Conservation (phyloP, 352 stramenopile species). For the Phytophthora parvispora region DNA sequence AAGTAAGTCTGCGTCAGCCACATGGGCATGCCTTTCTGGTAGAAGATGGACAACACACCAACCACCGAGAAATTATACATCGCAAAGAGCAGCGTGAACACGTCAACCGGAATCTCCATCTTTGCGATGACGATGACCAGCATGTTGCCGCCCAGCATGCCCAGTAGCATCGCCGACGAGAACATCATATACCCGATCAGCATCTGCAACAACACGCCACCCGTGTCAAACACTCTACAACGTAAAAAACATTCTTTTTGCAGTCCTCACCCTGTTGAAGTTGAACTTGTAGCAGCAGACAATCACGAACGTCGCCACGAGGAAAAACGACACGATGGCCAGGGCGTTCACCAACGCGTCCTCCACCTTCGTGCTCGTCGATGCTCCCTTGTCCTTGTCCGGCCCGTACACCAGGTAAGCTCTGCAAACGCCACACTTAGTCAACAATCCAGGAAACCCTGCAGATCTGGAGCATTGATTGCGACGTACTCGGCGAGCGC, state of each 20-base stretch:
- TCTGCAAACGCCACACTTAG: slow-evolving; percentile 35
- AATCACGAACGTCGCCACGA: slow-evolving; percentile 92
- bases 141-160: slow-evolving; percentile 89
- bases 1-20: slow-evolving; percentile 96
- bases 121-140: slow-evolving; percentile 75
- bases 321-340: slow-evolving; percentile 92
- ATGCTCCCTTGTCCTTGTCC: slow-evolving; percentile 59
- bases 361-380: slow-evolving; percentile 73
- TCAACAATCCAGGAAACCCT: neutral
- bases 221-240: neutral
- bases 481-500: slow-evolving; percentile 73
- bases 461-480: neutral
- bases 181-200: slow-evolving; percentile 94
- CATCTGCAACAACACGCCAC: slow-evolving; percentile 44
- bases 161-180: slow-evolving; percentile 88
- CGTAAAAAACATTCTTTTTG: neutral
- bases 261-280: slow-evolving; percentile 72
- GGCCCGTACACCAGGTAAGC: slow-evolving; percentile 86
- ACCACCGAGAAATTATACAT: slow-evolving; percentile 96
- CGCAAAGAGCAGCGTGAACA: slow-evolving; percentile 72
- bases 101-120: slow-evolving; percentile 71
- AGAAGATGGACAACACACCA: slow-evolving; percentile 92
- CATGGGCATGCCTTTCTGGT: slow-evolving; percentile 85
- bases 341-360: slow-evolving; percentile 90
- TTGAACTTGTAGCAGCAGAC: slow-evolving; percentile 94